phyloP scores from a whole-genome alignment of 345 rosid genomes.

The Sonneratia alba region DNA sequence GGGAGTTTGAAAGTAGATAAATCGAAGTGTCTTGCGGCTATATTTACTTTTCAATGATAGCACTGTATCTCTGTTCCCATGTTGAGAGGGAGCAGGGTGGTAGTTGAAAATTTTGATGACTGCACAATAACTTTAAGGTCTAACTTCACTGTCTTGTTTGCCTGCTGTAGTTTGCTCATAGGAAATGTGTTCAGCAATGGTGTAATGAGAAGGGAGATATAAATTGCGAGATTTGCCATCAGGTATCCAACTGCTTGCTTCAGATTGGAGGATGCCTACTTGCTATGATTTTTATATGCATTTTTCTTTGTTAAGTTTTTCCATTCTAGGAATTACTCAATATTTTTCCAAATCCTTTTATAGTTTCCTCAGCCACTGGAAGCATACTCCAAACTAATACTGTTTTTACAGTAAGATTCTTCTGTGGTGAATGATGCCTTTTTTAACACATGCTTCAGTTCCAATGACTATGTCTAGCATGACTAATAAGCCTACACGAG shows the following conservation, averaged over 20 bases:
- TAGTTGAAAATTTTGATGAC: background rate
- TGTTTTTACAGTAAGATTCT: background rate
- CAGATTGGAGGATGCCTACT: background rate
- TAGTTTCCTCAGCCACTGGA: too few relatives aligned
- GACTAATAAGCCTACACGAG: too few relatives aligned
- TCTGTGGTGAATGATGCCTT: background rate
- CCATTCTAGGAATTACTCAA: too few relatives aligned
- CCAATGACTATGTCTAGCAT: background rate
- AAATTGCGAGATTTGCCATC: constrained; percentile 91
- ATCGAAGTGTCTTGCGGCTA: background rate
- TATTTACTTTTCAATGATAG: background rate
- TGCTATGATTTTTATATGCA: background rate
- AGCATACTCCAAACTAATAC: background rate
- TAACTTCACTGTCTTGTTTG: background rate
- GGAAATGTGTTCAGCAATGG: constrained; percentile 98
- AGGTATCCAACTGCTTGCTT: constrained; percentile 35
- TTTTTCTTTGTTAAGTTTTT: background rate
- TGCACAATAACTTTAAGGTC: background rate
- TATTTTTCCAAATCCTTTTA: too few relatives aligned
- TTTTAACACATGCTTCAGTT: background rate
- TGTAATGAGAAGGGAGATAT: constrained; percentile 90
- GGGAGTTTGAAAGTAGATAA: constrained; percentile 87
- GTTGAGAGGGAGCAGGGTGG: background rate
- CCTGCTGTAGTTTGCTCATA: constrained; percentile 70
- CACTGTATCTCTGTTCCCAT: background rate